These are phyloP conservation scores for Heliamphora exappendiculata DNA, from an alignment of 148 eudicot species.

Conservation along the genomic window DNA sequence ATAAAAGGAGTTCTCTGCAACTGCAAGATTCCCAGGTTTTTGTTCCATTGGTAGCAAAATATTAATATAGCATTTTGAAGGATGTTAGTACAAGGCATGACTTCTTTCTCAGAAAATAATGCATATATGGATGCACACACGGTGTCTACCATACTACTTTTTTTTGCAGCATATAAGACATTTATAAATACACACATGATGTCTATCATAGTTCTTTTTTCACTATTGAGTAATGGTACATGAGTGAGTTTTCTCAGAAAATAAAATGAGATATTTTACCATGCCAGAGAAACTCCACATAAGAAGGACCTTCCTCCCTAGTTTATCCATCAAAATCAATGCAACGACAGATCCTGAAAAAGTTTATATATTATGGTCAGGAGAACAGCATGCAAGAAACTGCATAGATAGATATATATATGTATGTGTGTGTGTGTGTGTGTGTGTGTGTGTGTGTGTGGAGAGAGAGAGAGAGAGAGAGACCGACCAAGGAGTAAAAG, in stretches of 20 bases:
- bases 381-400: not conserved
- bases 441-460: too few species aligned
- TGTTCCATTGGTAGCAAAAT: not conserved
- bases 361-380: not conserved
- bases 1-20: not conserved
- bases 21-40: not conserved
- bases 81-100: too few species aligned
- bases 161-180: not conserved
- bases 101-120: not conserved
- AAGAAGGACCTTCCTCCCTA: slow-evolving; percentile 83
- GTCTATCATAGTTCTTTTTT: not conserved
- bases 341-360: slow-evolving; percentile 73
- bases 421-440: too few species aligned
- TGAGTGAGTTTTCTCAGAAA: not conserved
- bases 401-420: too few species aligned
- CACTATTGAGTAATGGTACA: not conserved
- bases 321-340: slow-evolving; percentile 80
- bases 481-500: not conserved
- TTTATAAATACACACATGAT: not conserved
- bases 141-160: not conserved
- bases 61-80: not conserved
- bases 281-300: slow-evolving; percentile 90
- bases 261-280: slow-evolving; percentile 34
- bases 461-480: not conserved
- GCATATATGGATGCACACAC: not conserved